These are phyloP conservation scores for Sonneratia alba DNA, from an alignment of 345 rosid genomes.

Conservation along the genomic window DNA sequence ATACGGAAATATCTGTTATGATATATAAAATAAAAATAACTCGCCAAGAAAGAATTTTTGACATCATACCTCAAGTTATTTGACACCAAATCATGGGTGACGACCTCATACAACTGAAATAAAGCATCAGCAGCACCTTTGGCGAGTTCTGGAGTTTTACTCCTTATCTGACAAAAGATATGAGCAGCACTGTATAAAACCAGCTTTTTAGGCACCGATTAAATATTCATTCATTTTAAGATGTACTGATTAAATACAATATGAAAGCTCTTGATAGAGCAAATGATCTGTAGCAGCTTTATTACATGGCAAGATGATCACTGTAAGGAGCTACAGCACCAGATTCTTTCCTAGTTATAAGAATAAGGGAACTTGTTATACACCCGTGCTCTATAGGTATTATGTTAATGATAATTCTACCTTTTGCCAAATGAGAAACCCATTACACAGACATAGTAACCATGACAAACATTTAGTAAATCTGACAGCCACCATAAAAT, in stretches of 20 bases:
- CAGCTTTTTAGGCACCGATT: no score
- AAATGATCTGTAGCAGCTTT: not conserved
- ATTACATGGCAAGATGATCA: not conserved
- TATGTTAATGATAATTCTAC: not conserved
- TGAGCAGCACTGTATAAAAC: not conserved
- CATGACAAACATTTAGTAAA: not conserved
- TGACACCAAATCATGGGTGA: conserved; percentile 80
- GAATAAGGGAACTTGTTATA: not conserved
- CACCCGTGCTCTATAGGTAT: not conserved
- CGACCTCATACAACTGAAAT: conserved; percentile 69
- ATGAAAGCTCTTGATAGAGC: not conserved
- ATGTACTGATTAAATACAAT: not conserved
- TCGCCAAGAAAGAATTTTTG: conserved; percentile 1
- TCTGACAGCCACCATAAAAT: not conserved
- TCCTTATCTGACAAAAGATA: conserved; percentile 43
- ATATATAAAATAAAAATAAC: not conserved
- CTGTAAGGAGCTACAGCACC: not conserved
- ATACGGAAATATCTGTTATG: not conserved
- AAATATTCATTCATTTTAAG: no score
- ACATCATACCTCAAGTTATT: conserved; percentile 63
- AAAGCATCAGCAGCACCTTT: conserved; percentile 88
- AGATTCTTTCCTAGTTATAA: not conserved
- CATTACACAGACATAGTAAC: not conserved
- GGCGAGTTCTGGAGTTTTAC: conserved; percentile 61
- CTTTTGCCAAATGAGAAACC: not conserved